phyloP scores from a whole-genome alignment of 2,329 filamentous ascomycete genomes.

The Colletotrichum brevisporum region DNA sequence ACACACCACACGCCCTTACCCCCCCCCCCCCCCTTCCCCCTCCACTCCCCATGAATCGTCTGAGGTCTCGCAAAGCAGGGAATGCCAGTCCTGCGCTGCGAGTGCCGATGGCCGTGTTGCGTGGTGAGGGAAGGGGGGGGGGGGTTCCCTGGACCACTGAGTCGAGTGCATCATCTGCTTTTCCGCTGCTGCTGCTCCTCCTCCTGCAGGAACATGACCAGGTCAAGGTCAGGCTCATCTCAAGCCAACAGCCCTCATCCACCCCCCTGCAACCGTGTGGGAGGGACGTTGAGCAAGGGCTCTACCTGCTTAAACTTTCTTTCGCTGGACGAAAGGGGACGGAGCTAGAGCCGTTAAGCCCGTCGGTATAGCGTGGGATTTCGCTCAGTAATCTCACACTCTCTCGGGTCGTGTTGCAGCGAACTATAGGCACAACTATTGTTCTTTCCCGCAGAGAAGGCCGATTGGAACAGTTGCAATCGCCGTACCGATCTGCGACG shows the following conservation, averaged over 20 bases:
- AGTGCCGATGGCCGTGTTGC: constrained; percentile 16
- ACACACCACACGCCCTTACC: too few species aligned
- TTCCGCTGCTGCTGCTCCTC: not conserved
- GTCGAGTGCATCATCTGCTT: not conserved
- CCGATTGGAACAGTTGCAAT: constrained; percentile 10
- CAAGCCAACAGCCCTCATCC: constrained; percentile 11
- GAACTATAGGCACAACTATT: not conserved
- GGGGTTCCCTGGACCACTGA: constrained; percentile 3
- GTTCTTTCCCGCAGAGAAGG: not conserved
- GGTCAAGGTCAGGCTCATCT: not conserved
- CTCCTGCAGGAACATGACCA: constrained; percentile 19
- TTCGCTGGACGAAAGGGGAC: constrained; percentile 4
- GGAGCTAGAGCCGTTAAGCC: constrained; percentile 7
- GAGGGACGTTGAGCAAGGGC: constrained; percentile 10
- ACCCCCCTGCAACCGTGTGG: too few species aligned
- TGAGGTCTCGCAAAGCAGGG: constrained; percentile 27
- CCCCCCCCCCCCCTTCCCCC: not conserved
- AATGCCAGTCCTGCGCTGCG: constrained; percentile 15
- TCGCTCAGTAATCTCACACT: constrained; percentile 1
- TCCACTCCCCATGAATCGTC: constrained; percentile 27
- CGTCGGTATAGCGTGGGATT: not conserved
- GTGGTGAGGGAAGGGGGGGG: not conserved
- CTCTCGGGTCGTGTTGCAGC: constrained; percentile 5
- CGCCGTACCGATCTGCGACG: constrained; percentile 8
- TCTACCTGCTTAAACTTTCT: constrained; percentile 19